These are phyloP conservation scores for Nannochloropsis oceanica DNA, from an alignment of 108 stramenopile genomes.

Conservation along the genomic window DNA sequence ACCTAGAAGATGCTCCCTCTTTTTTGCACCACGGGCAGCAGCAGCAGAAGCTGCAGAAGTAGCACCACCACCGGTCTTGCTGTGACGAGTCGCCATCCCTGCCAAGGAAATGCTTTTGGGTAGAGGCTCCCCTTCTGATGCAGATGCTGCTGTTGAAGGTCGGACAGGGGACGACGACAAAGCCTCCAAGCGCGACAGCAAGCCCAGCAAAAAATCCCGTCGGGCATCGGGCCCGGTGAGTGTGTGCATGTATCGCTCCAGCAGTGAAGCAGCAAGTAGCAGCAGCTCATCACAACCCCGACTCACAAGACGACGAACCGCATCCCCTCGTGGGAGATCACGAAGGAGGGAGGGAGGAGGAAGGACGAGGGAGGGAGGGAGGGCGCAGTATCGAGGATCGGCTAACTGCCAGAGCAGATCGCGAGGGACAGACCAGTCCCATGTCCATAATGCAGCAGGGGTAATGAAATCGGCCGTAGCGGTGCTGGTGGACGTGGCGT, in stretches of 20 bases:
- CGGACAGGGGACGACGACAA: background rate
- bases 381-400: background rate
- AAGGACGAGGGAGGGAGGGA: background rate
- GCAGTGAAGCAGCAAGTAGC: background rate
- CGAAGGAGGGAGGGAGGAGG: background rate
- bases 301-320: background rate
- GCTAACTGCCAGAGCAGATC: background rate
- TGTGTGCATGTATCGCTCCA: background rate
- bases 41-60: background rate
- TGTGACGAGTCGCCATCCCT: background rate
- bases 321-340: background rate
- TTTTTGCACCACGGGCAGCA: background rate
- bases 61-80: background rate
- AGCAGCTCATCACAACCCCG: background rate
- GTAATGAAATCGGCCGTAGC: background rate
- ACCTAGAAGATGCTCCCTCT: background rate
- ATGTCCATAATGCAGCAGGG: background rate
- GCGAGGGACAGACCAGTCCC: background rate
- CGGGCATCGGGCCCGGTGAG: background rate
- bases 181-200: background rate
- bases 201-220: background rate
- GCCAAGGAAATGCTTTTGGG: background rate
- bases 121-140: too few relatives aligned
- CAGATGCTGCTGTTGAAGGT: too few relatives aligned
- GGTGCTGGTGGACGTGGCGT: background rate